Conservation (phyloP, 2,329 filamentous ascomycete genomes). For the Hymenoscyphus albidus region DNA sequence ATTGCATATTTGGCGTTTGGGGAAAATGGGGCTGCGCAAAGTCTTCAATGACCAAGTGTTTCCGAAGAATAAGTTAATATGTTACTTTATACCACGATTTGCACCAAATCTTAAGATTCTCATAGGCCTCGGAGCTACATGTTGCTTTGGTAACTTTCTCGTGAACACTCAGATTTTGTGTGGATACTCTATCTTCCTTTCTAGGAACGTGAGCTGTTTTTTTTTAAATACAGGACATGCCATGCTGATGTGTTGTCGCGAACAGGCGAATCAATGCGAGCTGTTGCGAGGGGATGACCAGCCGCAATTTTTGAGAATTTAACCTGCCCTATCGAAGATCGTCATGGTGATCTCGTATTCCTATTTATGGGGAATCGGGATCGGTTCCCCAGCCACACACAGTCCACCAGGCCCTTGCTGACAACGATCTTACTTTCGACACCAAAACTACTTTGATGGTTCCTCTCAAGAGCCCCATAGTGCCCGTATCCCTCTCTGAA, state of each 20-base stretch:
- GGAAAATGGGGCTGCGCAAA: constrained; percentile 2
- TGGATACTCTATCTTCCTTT: not conserved
- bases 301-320: not conserved
- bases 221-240: not conserved
- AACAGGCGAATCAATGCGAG: not conserved
- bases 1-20: constrained; percentile 16
- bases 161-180: not conserved
- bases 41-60: not conserved
- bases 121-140: not conserved
- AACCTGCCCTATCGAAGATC: not conserved
- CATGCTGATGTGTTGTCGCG: not conserved
- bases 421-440: not conserved
- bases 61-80: not conserved
- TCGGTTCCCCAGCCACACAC: not conserved
- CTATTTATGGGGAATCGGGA: not conserved
- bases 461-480: not conserved
- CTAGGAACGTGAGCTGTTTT: not conserved
- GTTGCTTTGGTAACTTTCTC: not conserved
- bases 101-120: not conserved
- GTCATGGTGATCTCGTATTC: not conserved
- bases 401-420: not conserved
- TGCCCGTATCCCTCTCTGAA: not conserved
- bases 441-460: not conserved
- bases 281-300: not conserved
- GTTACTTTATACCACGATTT: constrained; percentile 6